Base-by-base conservation (phyloP, 2,329 filamentous ascomycete genomes). In the Nemania abortiva region DNA sequence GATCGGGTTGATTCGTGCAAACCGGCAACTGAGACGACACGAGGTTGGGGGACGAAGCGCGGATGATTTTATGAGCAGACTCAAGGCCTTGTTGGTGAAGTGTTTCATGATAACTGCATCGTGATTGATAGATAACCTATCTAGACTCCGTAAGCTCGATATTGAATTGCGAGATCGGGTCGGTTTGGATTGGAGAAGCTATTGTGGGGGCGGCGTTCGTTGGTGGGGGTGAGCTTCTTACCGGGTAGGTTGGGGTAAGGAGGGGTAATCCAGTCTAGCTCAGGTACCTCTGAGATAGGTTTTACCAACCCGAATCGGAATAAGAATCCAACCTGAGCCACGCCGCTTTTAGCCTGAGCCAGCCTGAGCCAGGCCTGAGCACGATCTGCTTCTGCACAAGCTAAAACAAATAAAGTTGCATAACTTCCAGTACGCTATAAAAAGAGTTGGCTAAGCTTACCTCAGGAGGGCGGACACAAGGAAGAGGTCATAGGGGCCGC, bases 21-120 rank as follows among this genome's bases (percentile, higher is more conserved):
- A 27, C 52, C 63, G 62, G 37, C 47, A 66, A 1, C 53, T 31
- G 50, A 55, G 39, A 55, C n/a, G 47, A 47, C 27, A 11, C 24
- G 61, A 24, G 18, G 29, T 60, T 24, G 64, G 53, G 50, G 65
- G 49, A 39, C 18, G 15, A 31, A 53, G 53, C 11, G 59, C 37
- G 34, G 65, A 34, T 34, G 68, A 56, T 64, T 70, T 73, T 6
- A 68, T 37, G 58, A 77, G 65, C 11, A 72, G 64, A 69, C 72
- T 63, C 39, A 74, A 52, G 53, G 73, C 73, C 71, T 66, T 72
- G 15, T 65, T 71, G 4, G 67, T n/a, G 63, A 75, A 65, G 34
- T 55, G 65, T 66, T 71, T 75, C 77, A 79, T 79, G 67, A 62
- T 74, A 72, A 59, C 71, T 58, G 58, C 70, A 74, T 75, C 50